Evolutionary conservation across 768 basidiomycete genomes (phyloP).

Genomic region (Podaxis sp.): DNA sequence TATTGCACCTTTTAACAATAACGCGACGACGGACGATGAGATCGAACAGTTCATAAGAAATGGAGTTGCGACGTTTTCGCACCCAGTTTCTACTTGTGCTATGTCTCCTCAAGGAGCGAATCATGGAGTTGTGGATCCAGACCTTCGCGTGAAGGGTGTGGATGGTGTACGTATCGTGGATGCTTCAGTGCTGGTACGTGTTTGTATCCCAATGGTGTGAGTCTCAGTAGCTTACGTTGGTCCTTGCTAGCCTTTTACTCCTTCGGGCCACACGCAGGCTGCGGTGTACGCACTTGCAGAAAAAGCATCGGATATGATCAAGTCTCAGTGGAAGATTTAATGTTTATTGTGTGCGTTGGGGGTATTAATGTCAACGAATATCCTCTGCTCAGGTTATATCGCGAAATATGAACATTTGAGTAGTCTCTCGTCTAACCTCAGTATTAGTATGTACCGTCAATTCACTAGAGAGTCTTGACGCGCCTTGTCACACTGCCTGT

Average conservation of each 20-base stretch:
- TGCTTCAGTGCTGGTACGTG: constrained; percentile 30
- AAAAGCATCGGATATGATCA: constrained; percentile 31
- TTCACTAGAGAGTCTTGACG: too few relatives aligned
- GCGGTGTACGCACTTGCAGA: constrained; percentile 31
- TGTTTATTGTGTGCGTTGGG: background rate
- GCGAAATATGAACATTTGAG: too few relatives aligned
- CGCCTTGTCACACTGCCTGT: too few relatives aligned
- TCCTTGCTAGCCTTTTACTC: constrained; percentile 23
- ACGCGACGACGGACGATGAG: constrained; percentile 23
- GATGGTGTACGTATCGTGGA: constrained; percentile 35
- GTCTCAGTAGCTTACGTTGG: background rate
- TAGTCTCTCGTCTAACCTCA: too few relatives aligned
- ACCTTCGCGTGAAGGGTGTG: constrained; percentile 32
- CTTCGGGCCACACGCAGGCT: constrained; percentile 28
- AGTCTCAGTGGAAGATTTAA: constrained; percentile 16
- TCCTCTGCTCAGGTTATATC: too few relatives aligned
- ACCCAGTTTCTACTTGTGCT: constrained; percentile 29
- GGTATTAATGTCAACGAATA: background rate
- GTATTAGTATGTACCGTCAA: too few relatives aligned
- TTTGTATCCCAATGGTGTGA: background rate
- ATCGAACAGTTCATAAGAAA: constrained; percentile 23
- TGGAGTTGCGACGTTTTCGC: constrained; percentile 21
- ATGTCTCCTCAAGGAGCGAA: constrained; percentile 25
- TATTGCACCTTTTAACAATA: constrained; percentile 18
- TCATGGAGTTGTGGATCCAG: constrained; percentile 33